Evolutionary conservation across 148 eudicot species (phyloP).

Genomic region (Cornus suecica): DNA sequence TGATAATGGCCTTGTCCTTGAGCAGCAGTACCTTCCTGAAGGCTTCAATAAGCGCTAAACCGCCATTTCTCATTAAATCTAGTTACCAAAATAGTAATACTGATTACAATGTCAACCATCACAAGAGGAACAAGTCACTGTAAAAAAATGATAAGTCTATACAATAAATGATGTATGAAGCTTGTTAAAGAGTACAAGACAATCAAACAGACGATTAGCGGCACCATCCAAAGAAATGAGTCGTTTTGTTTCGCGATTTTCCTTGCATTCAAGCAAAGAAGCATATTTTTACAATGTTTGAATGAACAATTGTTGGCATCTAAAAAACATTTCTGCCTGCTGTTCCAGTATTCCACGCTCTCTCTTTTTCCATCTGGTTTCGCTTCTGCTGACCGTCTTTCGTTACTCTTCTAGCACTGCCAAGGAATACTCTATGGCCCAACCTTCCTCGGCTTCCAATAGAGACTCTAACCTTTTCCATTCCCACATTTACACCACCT

Average conservation of each 20-base stretch:
- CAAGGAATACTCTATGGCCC: slow-evolving; percentile 51
- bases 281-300: slow-evolving; percentile 1
- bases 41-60: not conserved
- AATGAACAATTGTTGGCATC: not conserved
- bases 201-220: slow-evolving; percentile 20
- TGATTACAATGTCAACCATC: not conserved
- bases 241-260: not conserved
- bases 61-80: not conserved
- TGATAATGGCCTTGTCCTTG: no score
- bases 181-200: slow-evolving; percentile 19
- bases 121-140: not conserved
- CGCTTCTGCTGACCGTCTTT: slow-evolving; percentile 51
- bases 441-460: slow-evolving; percentile 64
- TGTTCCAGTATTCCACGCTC: slow-evolving; percentile 79
- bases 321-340: slow-evolving; percentile 27
- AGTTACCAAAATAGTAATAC: no score
- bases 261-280: slow-evolving; percentile 7
- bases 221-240: slow-evolving; percentile 23
- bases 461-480: slow-evolving; percentile 81
- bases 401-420: slow-evolving; percentile 38
- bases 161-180: slow-evolving; percentile 16
- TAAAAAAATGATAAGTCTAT: slow-evolving; percentile 2
- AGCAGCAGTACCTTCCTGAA: no score
- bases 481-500: slow-evolving; percentile 64
- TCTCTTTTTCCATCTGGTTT: slow-evolving; percentile 63